Percentiles rank a stretch among this genome's conserved stretches.
These are phyloP conservation scores for Psilocybe cyanescens DNA, from an alignment of 768 basidiomycete species.

Conservation along the genomic window DNA sequence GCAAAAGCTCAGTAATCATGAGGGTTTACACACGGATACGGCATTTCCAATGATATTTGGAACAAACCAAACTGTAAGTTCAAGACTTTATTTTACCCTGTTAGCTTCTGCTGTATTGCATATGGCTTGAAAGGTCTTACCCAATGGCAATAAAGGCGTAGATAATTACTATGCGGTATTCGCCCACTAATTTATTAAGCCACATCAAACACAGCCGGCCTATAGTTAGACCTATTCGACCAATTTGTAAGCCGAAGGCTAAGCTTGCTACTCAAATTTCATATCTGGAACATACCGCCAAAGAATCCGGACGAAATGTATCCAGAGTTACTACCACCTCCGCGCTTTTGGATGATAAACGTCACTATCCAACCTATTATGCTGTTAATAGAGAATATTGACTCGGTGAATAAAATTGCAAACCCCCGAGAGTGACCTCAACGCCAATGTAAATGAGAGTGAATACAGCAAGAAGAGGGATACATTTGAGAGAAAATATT, in stretches of 20 bases:
- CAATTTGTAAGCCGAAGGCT: neutral
- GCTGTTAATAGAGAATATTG: neutral
- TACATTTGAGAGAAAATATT: slow-evolving; percentile 52
- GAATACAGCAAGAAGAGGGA: slow-evolving; percentile 67
- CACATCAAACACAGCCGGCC: slow-evolving; percentile 61
- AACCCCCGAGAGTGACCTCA: slow-evolving; percentile 60
- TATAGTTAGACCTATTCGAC: slow-evolving; percentile 49
- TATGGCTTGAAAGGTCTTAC: slow-evolving; percentile 27
- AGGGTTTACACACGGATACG: slow-evolving; percentile 40
- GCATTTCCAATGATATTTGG: slow-evolving; percentile 72
- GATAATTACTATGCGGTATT: slow-evolving; percentile 51
- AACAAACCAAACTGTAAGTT: slow-evolving; percentile 73
- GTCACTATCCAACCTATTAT: slow-evolving; percentile 69
- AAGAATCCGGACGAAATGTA: slow-evolving; percentile 59
- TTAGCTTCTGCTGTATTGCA: too few species aligned
- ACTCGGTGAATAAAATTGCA: neutral
- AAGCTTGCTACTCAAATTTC: neutral
- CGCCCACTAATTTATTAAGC: slow-evolving; percentile 59
- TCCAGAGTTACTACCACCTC: slow-evolving; percentile 39
- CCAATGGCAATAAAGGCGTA: slow-evolving; percentile 56
- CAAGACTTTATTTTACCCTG: slow-evolving; percentile 42
- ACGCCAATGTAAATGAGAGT: slow-evolving; percentile 69
- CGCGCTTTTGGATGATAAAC: slow-evolving; percentile 42
- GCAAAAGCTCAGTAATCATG: neutral
- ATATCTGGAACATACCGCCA: slow-evolving; percentile 40